These are phyloP conservation scores for Pulveroboletus sp. DNA, from an alignment of 1,284 basidiomycete genomes.

Conservation along the genomic window DNA sequence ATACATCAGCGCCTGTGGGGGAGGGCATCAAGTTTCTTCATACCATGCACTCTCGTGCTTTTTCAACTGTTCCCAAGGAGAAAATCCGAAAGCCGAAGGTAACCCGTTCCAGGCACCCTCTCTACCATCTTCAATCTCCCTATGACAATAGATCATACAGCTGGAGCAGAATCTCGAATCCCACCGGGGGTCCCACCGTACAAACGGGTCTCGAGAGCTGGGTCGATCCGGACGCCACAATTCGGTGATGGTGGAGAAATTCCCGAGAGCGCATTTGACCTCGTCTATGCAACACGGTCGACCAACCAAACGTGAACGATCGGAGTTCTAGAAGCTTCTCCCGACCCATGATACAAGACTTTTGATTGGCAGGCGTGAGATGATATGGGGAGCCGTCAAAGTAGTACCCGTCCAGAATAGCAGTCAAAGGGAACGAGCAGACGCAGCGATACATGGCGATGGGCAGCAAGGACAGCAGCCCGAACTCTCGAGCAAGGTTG, in stretches of 20 bases:
- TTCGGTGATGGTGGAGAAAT: slow-evolving; percentile 19
- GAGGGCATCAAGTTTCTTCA: too few relatives aligned
- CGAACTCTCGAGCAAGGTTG: slow-evolving; percentile 25
- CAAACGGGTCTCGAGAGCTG: slow-evolving; percentile 21
- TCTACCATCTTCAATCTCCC: slow-evolving; percentile 25
- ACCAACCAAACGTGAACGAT: slow-evolving; percentile 19
- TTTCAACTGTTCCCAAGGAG: slow-evolving; percentile 13
- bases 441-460: slow-evolving; percentile 27
- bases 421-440: slow-evolving; percentile 16
- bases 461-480: slow-evolving; percentile 22
- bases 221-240: slow-evolving; percentile 20
- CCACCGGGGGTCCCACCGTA: slow-evolving; percentile 24
- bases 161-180: slow-evolving; percentile 23
- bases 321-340: slow-evolving; percentile 25
- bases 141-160: slow-evolving; percentile 22
- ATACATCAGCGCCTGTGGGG: too few relatives aligned
- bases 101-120: slow-evolving; percentile 24
- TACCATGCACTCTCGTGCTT: slow-evolving; percentile 1
- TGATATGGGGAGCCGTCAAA: slow-evolving; percentile 15
- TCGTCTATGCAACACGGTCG: slow-evolving; percentile 20
- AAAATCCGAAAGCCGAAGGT: slow-evolving; percentile 23
- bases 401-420: slow-evolving; percentile 25
- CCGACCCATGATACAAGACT: slow-evolving; percentile 26
- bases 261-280: slow-evolving; percentile 21
- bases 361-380: slow-evolving; percentile 23